Evolutionary conservation across 106 monocot species (phyloP), one percentile per base, ranked within the genome.

Genomic region (Chionographis japonica): DNA sequence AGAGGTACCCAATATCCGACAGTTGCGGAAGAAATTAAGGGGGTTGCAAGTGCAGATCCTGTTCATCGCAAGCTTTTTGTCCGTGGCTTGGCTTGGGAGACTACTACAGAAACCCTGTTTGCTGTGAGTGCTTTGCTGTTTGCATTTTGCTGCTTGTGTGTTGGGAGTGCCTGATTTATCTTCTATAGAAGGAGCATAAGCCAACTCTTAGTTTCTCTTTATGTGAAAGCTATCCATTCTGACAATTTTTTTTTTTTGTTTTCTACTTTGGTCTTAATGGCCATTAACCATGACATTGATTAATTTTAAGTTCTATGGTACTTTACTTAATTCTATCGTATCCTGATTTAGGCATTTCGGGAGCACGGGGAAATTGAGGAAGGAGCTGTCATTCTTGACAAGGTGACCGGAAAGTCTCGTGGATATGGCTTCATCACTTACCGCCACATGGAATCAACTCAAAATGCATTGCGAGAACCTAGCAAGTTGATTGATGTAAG

Each of bases 1-100:
- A 84, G 84, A 80, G 79, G 84, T 84, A 54, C 58, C 42, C 72
- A 80, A 68, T 59, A 67, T 69, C 63, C 75, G 77, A 51, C 63
- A 46, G 76, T 80, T 80, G 84, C 84, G 8, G 79, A 84, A 65
- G 73, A 84, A 84, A 84, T 84, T 84, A 80, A 55, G 76, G 76
- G 79, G 79, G 63, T 77, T 63, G 84, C 84, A 49, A 69, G 79
- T 76, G 64, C 75, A 58, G 80, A 84, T 72, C 72, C 84, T 73
- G 84, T 84, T 56, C 84, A 84, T 66, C 75, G 84, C 75, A 84
- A 84, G 68, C 84, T 84, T 77, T 84, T 84, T 66, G 76, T 84
- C 62, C 79, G 84, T 73, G 84, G 84, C 20, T 66, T 84, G 68
- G 72, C 84, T 35, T 84, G 79, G 84, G 84, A 84, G 52, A 84